Evolutionary conservation across 164 flowering plant genomes (phyloP), one percentile per base, ranked within the genome.

Genomic region (Nymphaea colorata): DNA sequence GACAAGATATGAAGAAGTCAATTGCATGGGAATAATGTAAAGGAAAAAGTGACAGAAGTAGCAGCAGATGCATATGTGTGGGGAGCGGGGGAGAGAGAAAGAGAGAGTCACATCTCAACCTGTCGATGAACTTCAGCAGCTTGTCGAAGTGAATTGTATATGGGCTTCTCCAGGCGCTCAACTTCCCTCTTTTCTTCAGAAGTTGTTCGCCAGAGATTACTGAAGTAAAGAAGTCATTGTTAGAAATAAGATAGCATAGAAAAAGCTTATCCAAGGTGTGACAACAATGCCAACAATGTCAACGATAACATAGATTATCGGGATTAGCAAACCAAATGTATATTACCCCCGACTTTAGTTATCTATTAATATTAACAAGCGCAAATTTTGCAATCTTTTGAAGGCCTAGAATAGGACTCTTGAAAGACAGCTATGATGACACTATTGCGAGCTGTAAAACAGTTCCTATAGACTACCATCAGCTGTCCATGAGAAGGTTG

Each of bases 101-200:
- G 5, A 47, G 55, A 47, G 12, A 14, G 55, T 47, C 55, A 47
- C 7, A 47, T 47, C 12, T 47, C 55, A 71, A 93, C 98, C 99
- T 94, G 97, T 63, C 99, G 95, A 79, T 91, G 99, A 79, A 94
- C 99, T 82, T 94, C 99, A 43, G 99, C 99, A 67, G 99, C 99
- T 72, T 79, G 91, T 43, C 96, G 96, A 72, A 94, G 84, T 41
- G 95, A 82, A 75, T 90, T 88, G 55, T 91, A 90, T 12, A 84
- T 79, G 44, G 97, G 99, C 69, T 89, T 90, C 68, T 91, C 84
- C 36, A 91, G 83, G 68, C 97, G 91, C 79, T 94, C 99, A 77
- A 94, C 65, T 75, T 91, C 97, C 71, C 97, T 85, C 80, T 90
- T 94, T 78, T 94, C 99, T 77, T 90, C 97, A 67, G 99, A 91